These are phyloP conservation scores for Brassica cretica DNA, from an alignment of 345 rosid genomes.

Conservation along the genomic window DNA sequence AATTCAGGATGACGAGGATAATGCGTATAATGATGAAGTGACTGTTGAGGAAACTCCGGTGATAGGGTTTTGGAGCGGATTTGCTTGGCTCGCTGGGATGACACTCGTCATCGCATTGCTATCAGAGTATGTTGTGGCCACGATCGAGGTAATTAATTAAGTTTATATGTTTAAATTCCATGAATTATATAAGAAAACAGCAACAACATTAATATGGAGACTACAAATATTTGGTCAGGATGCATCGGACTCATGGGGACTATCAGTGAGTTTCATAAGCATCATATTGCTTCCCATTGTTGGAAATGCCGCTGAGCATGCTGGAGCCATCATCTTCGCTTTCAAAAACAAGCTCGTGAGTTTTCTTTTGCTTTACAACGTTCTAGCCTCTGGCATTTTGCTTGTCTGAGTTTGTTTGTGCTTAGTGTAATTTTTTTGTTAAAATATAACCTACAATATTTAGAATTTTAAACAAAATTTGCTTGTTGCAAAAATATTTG, in stretches of 20 bases:
- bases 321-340: constrained; percentile 91
- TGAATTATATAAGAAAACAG: background rate
- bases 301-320: constrained; percentile 96
- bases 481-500: background rate
- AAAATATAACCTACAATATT: too few species aligned
- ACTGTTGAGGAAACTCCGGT: constrained; percentile 56
- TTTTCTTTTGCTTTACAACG: background rate
- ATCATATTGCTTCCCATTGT: constrained; percentile 86
- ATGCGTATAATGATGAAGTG: constrained; percentile 46
- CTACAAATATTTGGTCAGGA: constrained; percentile 42
- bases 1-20: constrained; percentile 36
- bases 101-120: constrained; percentile 68
- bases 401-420: background rate
- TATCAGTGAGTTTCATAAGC: constrained; percentile 87
- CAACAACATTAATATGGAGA: background rate
- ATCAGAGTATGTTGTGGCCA: constrained; percentile 76
- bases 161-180: background rate
- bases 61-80: constrained; percentile 83
- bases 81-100: constrained; percentile 84
- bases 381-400: background rate
- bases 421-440: background rate
- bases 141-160: constrained; percentile 64
- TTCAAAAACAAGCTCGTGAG: constrained; percentile 87
- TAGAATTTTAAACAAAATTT: background rate
- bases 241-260: constrained; percentile 84